These are phyloP conservation scores for Poa annua DNA, from an alignment of 176 grass and related monocot genomes.

Conservation along the genomic window DNA sequence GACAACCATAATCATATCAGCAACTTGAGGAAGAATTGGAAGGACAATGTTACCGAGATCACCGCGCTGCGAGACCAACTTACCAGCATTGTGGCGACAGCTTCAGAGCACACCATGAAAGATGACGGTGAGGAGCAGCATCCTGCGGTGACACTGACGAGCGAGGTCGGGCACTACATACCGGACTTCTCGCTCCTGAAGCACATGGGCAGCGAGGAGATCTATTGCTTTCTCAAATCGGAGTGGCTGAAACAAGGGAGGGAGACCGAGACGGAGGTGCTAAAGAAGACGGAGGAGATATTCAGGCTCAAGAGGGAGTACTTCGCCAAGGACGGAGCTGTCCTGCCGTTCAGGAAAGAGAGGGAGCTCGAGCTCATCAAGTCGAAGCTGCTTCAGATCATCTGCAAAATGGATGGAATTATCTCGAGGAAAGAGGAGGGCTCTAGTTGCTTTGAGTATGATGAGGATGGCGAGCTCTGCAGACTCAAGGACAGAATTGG, in stretches of 20 bases:
- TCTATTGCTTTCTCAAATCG: constrained; percentile 51
- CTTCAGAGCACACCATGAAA: constrained; percentile 41
- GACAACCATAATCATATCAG: constrained; percentile 50
- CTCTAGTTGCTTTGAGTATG: constrained; percentile 13
- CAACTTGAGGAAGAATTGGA: constrained; percentile 37
- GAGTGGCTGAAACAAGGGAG: constrained; percentile 72
- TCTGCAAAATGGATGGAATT: constrained; percentile 68
- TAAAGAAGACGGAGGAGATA: constrained; percentile 79
- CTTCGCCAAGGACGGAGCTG: constrained; percentile 58
- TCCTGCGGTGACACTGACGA: background rate
- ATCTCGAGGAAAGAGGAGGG: constrained; percentile 40
- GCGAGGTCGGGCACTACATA: constrained; percentile 46
- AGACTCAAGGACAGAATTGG: constrained; percentile 60
- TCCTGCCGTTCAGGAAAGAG: constrained; percentile 63
- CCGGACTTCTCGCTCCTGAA: constrained; percentile 71
- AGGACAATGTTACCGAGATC: constrained; percentile 48
- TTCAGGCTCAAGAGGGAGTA: constrained; percentile 80
- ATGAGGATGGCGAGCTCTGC: constrained; percentile 38
- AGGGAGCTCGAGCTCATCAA: constrained; percentile 64
- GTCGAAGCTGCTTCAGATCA: constrained; percentile 55
- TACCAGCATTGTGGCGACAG: constrained; percentile 16
- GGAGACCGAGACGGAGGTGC: constrained; percentile 59
- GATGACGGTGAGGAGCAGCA: constrained; percentile 52
- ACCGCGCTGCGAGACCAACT: constrained; percentile 56
- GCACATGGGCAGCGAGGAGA: constrained; percentile 59